A percentile compares a stretch with the other conserved stretches of the same genome.
These are phyloP conservation scores for Russula dissimulans DNA, from an alignment of 768 basidiomycete genomes.

Conservation along the genomic window DNA sequence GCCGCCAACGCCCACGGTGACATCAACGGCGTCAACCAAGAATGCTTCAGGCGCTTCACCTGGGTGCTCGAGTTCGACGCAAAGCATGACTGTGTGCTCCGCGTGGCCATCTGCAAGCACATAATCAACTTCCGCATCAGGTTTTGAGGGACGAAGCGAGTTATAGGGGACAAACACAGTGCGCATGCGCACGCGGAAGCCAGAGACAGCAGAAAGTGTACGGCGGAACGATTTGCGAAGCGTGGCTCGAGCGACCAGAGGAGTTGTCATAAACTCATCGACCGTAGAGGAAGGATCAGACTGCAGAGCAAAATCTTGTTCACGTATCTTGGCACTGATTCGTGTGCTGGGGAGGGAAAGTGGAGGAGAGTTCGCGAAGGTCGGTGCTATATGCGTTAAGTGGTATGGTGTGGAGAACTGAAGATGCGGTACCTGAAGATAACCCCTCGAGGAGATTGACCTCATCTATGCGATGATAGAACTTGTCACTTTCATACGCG, in stretches of 20 bases:
- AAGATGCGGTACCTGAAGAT: slow-evolving; percentile 36
- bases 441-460: slow-evolving; percentile 62
- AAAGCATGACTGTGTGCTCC: slow-evolving; percentile 82
- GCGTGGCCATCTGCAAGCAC: slow-evolving; percentile 59
- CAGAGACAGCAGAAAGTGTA: slow-evolving; percentile 67
- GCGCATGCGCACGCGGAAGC: slow-evolving; percentile 88
- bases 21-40: slow-evolving; percentile 64
- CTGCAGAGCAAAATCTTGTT: slow-evolving; percentile 52
- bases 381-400: slow-evolving; percentile 33
- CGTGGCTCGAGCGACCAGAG: slow-evolving; percentile 41
- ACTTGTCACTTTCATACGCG: slow-evolving; percentile 32
- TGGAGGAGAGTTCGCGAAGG: slow-evolving; percentile 27
- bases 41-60: slow-evolving; percentile 60
- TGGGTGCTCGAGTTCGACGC: slow-evolving; percentile 82
- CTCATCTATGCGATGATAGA: slow-evolving; percentile 49
- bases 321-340: slow-evolving; percentile 58
- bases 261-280: slow-evolving; percentile 25
- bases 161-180: slow-evolving; percentile 87
- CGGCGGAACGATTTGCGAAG: slow-evolving; percentile 82
- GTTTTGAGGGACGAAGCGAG: slow-evolving; percentile 36
- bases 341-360: slow-evolving; percentile 60
- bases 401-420: neutral
- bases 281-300: slow-evolving; percentile 36
- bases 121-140: slow-evolving; percentile 31
- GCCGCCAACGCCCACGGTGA: slow-evolving; percentile 58